Conservation (phyloP, 2,329 filamentous ascomycete species). For the Apiospora koreana region DNA sequence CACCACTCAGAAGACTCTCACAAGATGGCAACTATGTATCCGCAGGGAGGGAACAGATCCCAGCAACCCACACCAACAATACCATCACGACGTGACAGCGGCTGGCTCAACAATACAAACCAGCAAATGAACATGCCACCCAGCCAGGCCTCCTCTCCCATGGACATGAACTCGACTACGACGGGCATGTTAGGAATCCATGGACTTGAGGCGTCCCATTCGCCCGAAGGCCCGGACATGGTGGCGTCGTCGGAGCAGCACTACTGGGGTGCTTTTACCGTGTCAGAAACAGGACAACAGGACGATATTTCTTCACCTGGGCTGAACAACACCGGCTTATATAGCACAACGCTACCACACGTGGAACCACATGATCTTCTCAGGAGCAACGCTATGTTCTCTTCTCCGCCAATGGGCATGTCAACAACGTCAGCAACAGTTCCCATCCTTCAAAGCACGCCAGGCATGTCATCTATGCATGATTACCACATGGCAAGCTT, state of each 20-base stretch:
- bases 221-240: conserved; percentile 20
- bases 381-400: conserved; percentile 12
- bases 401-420: not conserved
- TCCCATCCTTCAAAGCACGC: not conserved
- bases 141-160: conserved; percentile 47
- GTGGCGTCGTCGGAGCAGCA: conserved; percentile 35
- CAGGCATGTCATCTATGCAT: not conserved
- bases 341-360: conserved; percentile 9
- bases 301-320: conserved; percentile 24
- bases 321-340: not conserved
- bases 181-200: conserved; percentile 42
- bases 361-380: conserved; percentile 27
- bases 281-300: conserved; percentile 31
- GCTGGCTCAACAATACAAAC: conserved; percentile 36
- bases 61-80: conserved; percentile 52
- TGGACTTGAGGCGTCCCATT: conserved; percentile 36
- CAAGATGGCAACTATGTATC: conserved; percentile 43
- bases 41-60: conserved; percentile 36
- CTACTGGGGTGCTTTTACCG: conserved; percentile 39
- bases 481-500: not conserved
- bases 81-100: conserved; percentile 42
- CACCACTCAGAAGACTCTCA: conserved; percentile 43
- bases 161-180: conserved; percentile 37
- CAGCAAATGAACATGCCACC: conserved; percentile 45
- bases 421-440: not conserved